Evolutionary conservation across 2,329 filamentous ascomycete genomes (phyloP).

Genomic region (Calonectria henricotiae): DNA sequence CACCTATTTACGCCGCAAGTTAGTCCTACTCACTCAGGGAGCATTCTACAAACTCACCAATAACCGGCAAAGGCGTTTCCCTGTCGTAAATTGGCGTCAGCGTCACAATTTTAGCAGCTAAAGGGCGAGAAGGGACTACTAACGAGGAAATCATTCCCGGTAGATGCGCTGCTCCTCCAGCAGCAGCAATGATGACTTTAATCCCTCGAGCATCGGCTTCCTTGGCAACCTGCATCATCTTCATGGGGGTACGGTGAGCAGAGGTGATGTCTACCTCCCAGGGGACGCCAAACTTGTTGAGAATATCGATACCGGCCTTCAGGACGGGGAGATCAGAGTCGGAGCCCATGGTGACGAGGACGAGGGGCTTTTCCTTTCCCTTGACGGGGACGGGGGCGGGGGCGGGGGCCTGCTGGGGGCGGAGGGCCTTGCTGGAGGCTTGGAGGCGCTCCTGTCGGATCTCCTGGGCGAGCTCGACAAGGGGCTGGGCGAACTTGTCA

Average conservation of each 20-base stretch:
- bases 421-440: slow-evolving; percentile 59
- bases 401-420: slow-evolving; percentile 48
- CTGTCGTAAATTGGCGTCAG: slow-evolving; percentile 58
- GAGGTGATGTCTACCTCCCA: slow-evolving; percentile 84
- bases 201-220: slow-evolving; percentile 77
- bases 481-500: slow-evolving; percentile 73
- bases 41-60: slow-evolving; percentile 63
- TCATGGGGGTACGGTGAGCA: slow-evolving; percentile 81
- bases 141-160: slow-evolving; percentile 79
- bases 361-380: slow-evolving; percentile 65
- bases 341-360: slow-evolving; percentile 88
- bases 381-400: slow-evolving; percentile 39
- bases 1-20: slow-evolving; percentile 59
- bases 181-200: slow-evolving; percentile 83
- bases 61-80: slow-evolving; percentile 81
- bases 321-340: slow-evolving; percentile 83
- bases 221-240: slow-evolving; percentile 79
- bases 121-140: background rate
- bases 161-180: slow-evolving; percentile 81
- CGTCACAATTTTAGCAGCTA: background rate
- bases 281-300: slow-evolving; percentile 80
- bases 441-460: slow-evolving; percentile 72
- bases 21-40: background rate
- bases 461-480: slow-evolving; percentile 77
- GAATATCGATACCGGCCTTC: slow-evolving; percentile 76